Percentiles rank a stretch among this genome's conserved stretches.
These are phyloP conservation scores for Gynostemma pentaphyllum DNA, from an alignment of 306 rosid genomes.

Conservation along the genomic window DNA sequence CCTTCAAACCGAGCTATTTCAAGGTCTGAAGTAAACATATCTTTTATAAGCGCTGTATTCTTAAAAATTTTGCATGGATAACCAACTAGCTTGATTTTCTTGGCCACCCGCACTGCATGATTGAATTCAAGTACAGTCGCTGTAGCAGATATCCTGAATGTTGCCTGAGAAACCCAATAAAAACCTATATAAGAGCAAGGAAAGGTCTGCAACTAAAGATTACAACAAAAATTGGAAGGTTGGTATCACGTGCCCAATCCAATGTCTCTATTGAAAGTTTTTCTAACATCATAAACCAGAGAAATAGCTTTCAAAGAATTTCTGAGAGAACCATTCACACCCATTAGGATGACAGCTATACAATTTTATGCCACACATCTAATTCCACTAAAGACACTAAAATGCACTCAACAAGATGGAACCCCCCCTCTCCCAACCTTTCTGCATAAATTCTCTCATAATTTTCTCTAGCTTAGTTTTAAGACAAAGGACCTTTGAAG, in stretches of 20 bases:
- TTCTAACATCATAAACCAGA: too few relatives aligned
- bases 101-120: slow-evolving; percentile 60
- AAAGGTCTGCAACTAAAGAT: slow-evolving; percentile 9
- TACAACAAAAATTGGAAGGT: background rate
- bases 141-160: slow-evolving; percentile 88
- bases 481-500: too few relatives aligned
- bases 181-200: slow-evolving; percentile 5
- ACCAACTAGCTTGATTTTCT: slow-evolving; percentile 93
- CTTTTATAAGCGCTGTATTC: slow-evolving; percentile 81
- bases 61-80: slow-evolving; percentile 86
- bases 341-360: too few relatives aligned
- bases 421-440: too few relatives aligned
- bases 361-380: too few relatives aligned
- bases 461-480: too few relatives aligned
- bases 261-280: too few relatives aligned
- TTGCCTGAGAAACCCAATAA: slow-evolving; percentile 38
- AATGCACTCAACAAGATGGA: too few relatives aligned
- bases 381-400: too few relatives aligned
- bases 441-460: too few relatives aligned
- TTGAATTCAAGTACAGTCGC: slow-evolving; percentile 82
- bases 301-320: too few relatives aligned
- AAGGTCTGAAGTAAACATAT: slow-evolving; percentile 91
- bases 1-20: slow-evolving; percentile 96
- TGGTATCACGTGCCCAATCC: background rate
- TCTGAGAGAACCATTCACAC: too few relatives aligned